Base-by-base conservation (phyloP, 2,329 filamentous ascomycete genomes). In the Penicillium sp. region DNA sequence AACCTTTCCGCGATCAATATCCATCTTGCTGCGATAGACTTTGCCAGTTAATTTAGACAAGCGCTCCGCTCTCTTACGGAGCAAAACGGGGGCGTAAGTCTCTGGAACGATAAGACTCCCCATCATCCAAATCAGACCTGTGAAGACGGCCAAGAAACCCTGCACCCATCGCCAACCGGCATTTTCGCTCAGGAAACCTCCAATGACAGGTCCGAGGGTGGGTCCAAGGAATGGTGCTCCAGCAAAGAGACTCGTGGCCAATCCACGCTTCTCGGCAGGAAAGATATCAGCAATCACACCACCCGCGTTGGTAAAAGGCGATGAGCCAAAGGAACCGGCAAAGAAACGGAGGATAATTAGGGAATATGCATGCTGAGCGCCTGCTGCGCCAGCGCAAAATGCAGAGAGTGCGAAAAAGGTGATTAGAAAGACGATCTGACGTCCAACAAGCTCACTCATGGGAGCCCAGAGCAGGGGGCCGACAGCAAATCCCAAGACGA, bases 261-360 rank as follows among this genome's bases (percentile, higher is more conserved):
- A 62, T 52, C 77, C 77, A 53, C 76, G 65, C 59, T 78, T 62
- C 16, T 68, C 68, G 1, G 77, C 74, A 1, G 71, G 56, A 52
- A 79, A 81, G 65, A 79, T 77, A 59, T 80, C 78, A 14, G 77
- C 77, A 46, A 80, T 78, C 33, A 78, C 76, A 58, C 79, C 79
- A 14, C 77, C 78, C 31, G 77, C 75, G 56, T 79, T 79, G 7
- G 78, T 78, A 26, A 79, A 63, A 1, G 78, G 75, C 11, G 72
- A 75, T 1, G 74, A 77, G 3, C 77, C 77, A 49, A 79, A 77
- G 4, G 75, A 68, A 26, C 77, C 78, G 37, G 76, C 78, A 37
- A 79, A 71, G 75, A 89, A 88, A 48, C 87, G 81, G 22, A 88
- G 74, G 13, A 87, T 78, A 26, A 89, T 71, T 3, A 90, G 76